Evolutionary conservation across 1,284 basidiomycete species (phyloP).

Genomic region (Mycosarcoma mackinlayi): DNA sequence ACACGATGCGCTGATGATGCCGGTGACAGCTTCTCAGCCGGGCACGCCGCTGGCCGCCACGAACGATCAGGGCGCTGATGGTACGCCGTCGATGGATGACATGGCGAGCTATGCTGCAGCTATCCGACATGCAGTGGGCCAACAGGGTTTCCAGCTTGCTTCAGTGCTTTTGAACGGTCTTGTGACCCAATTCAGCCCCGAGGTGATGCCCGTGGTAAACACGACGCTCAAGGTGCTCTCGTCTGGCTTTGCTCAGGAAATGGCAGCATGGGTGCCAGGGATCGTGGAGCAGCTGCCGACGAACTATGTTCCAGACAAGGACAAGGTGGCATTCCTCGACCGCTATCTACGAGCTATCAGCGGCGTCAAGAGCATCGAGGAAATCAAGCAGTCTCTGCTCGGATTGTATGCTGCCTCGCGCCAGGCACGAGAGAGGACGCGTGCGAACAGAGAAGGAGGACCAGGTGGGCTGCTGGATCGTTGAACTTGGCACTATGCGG

Average conservation of each 20-base stretch:
- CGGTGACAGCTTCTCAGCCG: constrained; percentile 30
- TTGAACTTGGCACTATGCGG: constrained; percentile 1
- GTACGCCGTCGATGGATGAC: constrained; percentile 72
- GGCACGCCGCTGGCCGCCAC: constrained; percentile 31
- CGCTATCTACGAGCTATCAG: constrained; percentile 60
- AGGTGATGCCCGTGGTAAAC: constrained; percentile 79
- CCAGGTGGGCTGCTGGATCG: constrained; percentile 32
- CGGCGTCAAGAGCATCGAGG: constrained; percentile 31
- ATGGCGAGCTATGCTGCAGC: constrained; percentile 75
- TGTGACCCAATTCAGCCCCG: constrained; percentile 81
- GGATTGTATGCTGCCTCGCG: constrained; percentile 56
- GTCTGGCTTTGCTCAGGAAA: constrained; percentile 76
- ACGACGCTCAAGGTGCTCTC: constrained; percentile 81
- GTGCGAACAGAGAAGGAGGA: constrained; percentile 25
- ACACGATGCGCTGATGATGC: constrained; percentile 71
- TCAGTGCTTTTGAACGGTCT: constrained; percentile 80
- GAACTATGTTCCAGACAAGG: constrained; percentile 75
- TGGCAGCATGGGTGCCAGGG: constrained; percentile 79
- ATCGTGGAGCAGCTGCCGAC: constrained; percentile 79
- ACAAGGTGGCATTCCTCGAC: constrained; percentile 80
- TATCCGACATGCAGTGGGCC: constrained; percentile 77
- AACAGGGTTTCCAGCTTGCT: constrained; percentile 81
- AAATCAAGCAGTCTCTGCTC: constrained; percentile 51
- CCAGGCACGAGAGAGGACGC: constrained; percentile 54
- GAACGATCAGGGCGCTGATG: constrained; percentile 20